These are phyloP conservation scores for Trichoderma pleuroti DNA, from an alignment of 2,329 filamentous ascomycete species.

Conservation along the genomic window DNA sequence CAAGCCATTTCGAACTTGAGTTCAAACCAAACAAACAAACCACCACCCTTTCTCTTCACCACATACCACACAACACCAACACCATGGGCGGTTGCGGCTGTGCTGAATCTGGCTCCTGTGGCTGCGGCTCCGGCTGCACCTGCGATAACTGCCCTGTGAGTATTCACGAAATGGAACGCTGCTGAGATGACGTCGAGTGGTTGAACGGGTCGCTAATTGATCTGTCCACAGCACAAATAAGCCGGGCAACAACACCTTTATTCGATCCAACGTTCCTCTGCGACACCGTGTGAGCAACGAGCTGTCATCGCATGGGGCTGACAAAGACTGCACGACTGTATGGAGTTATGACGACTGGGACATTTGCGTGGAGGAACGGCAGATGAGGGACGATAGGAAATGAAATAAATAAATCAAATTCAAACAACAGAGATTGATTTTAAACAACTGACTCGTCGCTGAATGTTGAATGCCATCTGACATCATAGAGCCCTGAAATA, in stretches of 20 bases:
- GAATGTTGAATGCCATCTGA: neutral
- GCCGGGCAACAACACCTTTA: too few relatives aligned
- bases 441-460: neutral
- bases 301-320: neutral
- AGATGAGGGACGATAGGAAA: neutral
- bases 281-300: neutral
- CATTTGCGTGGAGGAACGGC: neutral
- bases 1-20: neutral
- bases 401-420: neutral
- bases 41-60: neutral
- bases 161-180: constrained; percentile 5
- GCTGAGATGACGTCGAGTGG: neutral
- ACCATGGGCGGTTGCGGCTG: constrained; percentile 45
- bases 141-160: constrained; percentile 44
- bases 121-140: constrained; percentile 42
- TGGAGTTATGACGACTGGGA: neutral
- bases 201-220: neutral
- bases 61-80: constrained; percentile 20
- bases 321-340: neutral
- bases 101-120: constrained; percentile 39
- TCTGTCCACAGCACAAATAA: neutral
- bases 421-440: neutral
- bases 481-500: neutral
- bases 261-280: neutral
- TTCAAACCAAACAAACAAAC: neutral